These are phyloP conservation scores for Suillus placidus DNA, from an alignment of 768 basidiomycete genomes.

Conservation along the genomic window DNA sequence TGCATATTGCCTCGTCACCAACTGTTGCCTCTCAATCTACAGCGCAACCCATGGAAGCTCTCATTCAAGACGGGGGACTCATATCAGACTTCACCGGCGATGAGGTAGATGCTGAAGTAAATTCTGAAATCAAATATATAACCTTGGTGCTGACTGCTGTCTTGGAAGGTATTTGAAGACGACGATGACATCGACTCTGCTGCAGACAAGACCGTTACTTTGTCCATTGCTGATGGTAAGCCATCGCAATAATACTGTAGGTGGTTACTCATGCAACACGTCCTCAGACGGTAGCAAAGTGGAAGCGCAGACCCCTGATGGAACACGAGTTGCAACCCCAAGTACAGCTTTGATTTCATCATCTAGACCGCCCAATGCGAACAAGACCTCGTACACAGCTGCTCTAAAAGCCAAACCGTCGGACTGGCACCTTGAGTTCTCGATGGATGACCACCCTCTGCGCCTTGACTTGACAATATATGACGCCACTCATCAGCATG, in stretches of 20 bases:
- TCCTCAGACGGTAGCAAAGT: conserved; percentile 83
- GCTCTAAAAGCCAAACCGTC: conserved; percentile 90
- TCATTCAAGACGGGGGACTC: conserved; percentile 64
- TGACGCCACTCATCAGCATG: conserved; percentile 93
- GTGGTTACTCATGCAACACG: conserved; percentile 14
- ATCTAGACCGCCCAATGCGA: conserved; percentile 34
- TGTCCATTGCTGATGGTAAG: conserved; percentile 79
- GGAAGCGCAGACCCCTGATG: conserved; percentile 96
- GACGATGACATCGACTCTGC: conserved; percentile 76
- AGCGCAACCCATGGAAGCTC: conserved; percentile 46
- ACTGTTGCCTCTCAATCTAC: conserved; percentile 26
- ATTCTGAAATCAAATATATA: conserved; percentile 1
- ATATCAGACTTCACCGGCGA: conserved; percentile 83
- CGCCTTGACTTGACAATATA: conserved; percentile 92
- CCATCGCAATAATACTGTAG: conserved; percentile 1
- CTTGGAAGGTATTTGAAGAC: conserved; percentile 74
- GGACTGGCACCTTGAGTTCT: conserved; percentile 98
- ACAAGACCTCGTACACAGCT: conserved; percentile 83
- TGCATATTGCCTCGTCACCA: conserved; percentile 28
- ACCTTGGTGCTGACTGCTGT: conserved; percentile 17
- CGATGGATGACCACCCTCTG: conserved; percentile 84
- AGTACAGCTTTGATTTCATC: conserved; percentile 46
- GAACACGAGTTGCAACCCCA: conserved; percentile 91
- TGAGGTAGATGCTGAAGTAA: conserved; percentile 76
- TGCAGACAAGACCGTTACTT: conserved; percentile 82